Conservation (phyloP, 176 grass and related monocot genomes). For the Carex kokanica region DNA sequence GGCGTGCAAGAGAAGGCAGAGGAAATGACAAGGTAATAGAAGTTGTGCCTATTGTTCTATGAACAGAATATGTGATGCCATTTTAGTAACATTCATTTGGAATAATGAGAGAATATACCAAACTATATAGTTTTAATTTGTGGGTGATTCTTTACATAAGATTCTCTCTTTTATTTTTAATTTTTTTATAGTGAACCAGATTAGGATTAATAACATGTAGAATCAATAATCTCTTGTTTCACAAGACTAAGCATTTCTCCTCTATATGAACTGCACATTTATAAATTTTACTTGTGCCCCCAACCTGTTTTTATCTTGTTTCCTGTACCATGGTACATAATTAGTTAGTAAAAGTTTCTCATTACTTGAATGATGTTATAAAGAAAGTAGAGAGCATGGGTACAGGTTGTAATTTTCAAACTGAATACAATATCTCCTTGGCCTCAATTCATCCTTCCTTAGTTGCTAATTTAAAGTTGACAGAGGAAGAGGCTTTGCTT, state of each 20-base stretch:
- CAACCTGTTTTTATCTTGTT: neutral
- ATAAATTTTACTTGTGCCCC: neutral
- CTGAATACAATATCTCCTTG: constrained; percentile 63
- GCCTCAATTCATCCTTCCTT: constrained; percentile 85
- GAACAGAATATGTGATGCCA: constrained; percentile 29
- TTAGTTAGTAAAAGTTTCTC: neutral
- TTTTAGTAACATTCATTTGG: constrained; percentile 33
- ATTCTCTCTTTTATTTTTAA: neutral
- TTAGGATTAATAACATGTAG: neutral
- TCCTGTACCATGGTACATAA: neutral
- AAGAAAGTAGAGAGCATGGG: constrained; percentile 79
- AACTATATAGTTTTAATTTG: neutral
- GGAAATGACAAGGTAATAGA: too few relatives aligned
- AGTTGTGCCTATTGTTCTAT: constrained; percentile 14
- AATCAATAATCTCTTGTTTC: neutral
- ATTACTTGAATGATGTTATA: constrained; percentile 40
- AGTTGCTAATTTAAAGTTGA: constrained; percentile 56
- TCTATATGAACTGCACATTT: neutral
- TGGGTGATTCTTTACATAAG: neutral
- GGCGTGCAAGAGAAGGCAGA: too few relatives aligned
- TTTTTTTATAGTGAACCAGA: neutral
- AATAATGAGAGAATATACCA: constrained; percentile 2
- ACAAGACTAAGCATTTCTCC: neutral
- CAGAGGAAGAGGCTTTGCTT: constrained; percentile 56
- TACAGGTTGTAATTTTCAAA: constrained; percentile 61